Base-by-base conservation (phyloP, 1,284 basidiomycete species). In the Ustilago xerochloae region DNA sequence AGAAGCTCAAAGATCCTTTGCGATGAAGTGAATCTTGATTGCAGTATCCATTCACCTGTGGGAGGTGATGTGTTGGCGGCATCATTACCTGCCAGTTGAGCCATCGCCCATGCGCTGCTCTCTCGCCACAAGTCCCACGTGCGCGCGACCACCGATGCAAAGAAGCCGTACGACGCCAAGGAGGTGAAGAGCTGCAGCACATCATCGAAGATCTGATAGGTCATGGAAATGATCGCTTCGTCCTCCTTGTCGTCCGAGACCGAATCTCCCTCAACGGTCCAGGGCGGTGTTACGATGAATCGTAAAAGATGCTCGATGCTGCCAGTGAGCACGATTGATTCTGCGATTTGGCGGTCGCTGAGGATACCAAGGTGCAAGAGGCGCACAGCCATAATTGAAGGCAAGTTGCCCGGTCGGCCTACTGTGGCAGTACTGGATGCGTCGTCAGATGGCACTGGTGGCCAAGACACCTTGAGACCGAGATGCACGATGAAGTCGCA, bases 161-260 rank as follows among this genome's bases (percentile, higher is more conserved):
- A 91, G 3, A 95, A 81, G 0, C 94, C 94, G 75, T 96, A 97
- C 2, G 88, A 87, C 0, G 90, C 93, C 4, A 97, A 87, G 0
- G 86, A 81, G 0, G 86, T 79, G 84, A 92, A 94, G 10, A 94
- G 85, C 1, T 86, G 86, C n/a, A 97, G 63, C 18, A 70, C 56
- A 16, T 56, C 56, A 47, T 66, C 56, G 41, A 63, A 75, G 28
- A 67, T 41, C 29, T 70, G 67, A 30, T 75, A 70, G 6, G 57
- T 61, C 7, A 41, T 29, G 2, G 90, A 85, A 0, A 86, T 68
- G 7, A 77, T 70, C 0, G 87, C 81, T 55, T 88, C 88, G 0
- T 87, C 85, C 0, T 52, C 69, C 9, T 59, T 63, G 30, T 74
- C 73, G 8, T 61, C 26, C 2, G 47, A 45, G 1, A 36, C 39